Percentiles rank a stretch among this genome's conserved stretches.
Evolutionary conservation across 441 rosid species (phyloP).

Genomic region (Pelargonium myrrhifolium): DNA sequence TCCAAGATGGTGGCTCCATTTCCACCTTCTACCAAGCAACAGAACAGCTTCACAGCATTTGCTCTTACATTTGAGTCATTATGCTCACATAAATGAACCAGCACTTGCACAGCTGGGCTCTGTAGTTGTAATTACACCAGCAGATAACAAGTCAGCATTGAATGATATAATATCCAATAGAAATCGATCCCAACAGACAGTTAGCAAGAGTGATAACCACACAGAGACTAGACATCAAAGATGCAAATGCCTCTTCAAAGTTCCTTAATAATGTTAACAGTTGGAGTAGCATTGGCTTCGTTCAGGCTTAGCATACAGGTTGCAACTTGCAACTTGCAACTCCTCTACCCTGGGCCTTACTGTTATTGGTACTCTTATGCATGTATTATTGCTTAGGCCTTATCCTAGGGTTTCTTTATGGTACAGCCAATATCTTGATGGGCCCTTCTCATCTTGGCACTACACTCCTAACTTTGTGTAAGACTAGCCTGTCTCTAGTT

Average conservation of each 20-base stretch:
- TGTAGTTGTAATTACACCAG: constrained; percentile 24
- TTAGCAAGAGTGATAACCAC: background rate
- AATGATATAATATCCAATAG: background rate
- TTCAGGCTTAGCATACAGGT: background rate
- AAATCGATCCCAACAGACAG: constrained; percentile 1
- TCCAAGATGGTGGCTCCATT: constrained; percentile 39
- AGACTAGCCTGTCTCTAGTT: background rate
- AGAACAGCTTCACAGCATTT: constrained; percentile 49
- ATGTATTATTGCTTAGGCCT: background rate
- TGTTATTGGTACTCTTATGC: background rate
- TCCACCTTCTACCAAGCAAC: constrained; percentile 43
- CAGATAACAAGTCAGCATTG: background rate
- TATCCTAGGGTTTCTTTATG: background rate
- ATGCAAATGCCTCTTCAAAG: no score
- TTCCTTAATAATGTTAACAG: no score
- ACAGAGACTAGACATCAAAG: background rate
- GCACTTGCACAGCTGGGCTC: constrained; percentile 45
- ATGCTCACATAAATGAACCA: constrained; percentile 42
- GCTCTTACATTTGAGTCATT: constrained; percentile 32
- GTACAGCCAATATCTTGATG: background rate
- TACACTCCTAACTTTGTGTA: background rate
- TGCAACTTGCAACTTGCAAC: no score
- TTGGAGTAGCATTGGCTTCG: background rate
- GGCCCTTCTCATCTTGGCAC: background rate
- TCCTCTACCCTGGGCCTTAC: background rate